phyloP scores from a whole-genome alignment of 352 stramenopile genomes.

The Phytophthora vignae region DNA sequence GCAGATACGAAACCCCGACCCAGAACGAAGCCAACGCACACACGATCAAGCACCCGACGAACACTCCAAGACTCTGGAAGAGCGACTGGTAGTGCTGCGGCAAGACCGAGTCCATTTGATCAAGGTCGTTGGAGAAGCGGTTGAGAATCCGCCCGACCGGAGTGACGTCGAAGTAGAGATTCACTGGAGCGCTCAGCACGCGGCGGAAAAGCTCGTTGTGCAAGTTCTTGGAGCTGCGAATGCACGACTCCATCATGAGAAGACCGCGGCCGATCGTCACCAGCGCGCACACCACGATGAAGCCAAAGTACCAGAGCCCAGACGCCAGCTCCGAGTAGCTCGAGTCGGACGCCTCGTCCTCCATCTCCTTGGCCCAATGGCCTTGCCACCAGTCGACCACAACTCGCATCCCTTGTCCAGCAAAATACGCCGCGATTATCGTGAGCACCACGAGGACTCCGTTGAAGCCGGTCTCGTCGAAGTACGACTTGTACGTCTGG shows the following conservation, averaged over 20 bases:
- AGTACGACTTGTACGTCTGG: slow-evolving; percentile 43
- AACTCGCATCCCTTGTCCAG: slow-evolving; percentile 26
- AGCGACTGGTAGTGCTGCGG: slow-evolving; percentile 47
- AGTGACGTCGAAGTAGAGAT: slow-evolving; percentile 63
- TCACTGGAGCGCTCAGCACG: slow-evolving; percentile 51
- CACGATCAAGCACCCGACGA: slow-evolving; percentile 48
- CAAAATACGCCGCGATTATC: slow-evolving; percentile 26
- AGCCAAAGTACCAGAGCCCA: slow-evolving; percentile 48
- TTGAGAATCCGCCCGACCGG: slow-evolving; percentile 61
- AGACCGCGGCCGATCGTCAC: slow-evolving; percentile 34
- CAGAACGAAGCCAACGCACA: slow-evolving; percentile 48
- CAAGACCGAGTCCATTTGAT: slow-evolving; percentile 53
- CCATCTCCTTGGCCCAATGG: slow-evolving; percentile 43
- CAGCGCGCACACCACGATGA: slow-evolving; percentile 37
- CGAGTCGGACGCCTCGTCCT: slow-evolving; percentile 16
- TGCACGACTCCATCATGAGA: slow-evolving; percentile 38
- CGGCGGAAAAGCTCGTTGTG: slow-evolving; percentile 48
- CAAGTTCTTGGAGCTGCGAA: slow-evolving; percentile 38
- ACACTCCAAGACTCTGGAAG: slow-evolving; percentile 42
- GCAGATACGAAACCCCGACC: slow-evolving; percentile 65
- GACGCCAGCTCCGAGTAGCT: slow-evolving; percentile 50
- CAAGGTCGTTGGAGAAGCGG: slow-evolving; percentile 57
- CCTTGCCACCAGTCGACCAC: slow-evolving; percentile 50
- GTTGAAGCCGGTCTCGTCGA: slow-evolving; percentile 43
- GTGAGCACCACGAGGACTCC: slow-evolving; percentile 33